phyloP scores from a whole-genome alignment of 1,139 yeast genomes.

The Zygoascus sp. region DNA sequence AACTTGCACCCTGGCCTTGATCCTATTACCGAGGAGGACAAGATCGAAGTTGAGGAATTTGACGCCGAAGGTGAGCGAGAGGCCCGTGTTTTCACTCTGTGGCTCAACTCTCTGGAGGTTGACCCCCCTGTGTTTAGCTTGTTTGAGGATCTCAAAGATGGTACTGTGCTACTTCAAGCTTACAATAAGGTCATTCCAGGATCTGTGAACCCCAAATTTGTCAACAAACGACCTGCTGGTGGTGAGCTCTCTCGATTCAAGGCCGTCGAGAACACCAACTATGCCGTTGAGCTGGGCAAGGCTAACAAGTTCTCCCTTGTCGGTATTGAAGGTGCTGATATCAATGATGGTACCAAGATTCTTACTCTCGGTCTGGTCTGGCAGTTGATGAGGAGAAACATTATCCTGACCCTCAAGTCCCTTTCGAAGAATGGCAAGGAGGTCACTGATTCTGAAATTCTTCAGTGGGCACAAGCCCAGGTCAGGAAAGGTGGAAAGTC shows the following conservation, averaged over 20 bases:
- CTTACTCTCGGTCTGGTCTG: conserved; percentile 93
- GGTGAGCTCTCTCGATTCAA: conserved; percentile 81
- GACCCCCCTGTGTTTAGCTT: conserved; percentile 89
- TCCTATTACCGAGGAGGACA: conserved; percentile 89
- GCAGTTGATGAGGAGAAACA: conserved; percentile 98
- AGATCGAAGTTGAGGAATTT: conserved; percentile 77
- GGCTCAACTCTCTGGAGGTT: conserved; percentile 95
- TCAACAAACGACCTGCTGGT: conserved; percentile 79
- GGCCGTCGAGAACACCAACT: conserved; percentile 92
- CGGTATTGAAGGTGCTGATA: conserved; percentile 97
- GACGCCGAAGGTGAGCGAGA: conserved; percentile 99
- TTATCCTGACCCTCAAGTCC: conserved; percentile 71
- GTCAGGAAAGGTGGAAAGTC: conserved; percentile 78
- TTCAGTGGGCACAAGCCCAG: conserved; percentile 89
- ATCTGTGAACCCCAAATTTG: conserved; percentile 70
- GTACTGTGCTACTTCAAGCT: conserved; percentile 82
- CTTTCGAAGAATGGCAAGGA: conserved; percentile 70
- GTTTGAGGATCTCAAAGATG: conserved; percentile 94
- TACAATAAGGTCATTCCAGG: conserved; percentile 96
- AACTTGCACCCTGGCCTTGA: conserved; percentile 96
- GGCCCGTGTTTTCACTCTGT: conserved; percentile 94
- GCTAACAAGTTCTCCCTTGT: conserved; percentile 88
- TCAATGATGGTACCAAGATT: conserved; percentile 87
- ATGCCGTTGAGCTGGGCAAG: conserved; percentile 94
- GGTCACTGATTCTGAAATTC: conserved; percentile 76